Evolutionary conservation across 225 moss, liverwort and hornwort species (phyloP).

Genomic region (Straminergon stramineum): DNA sequence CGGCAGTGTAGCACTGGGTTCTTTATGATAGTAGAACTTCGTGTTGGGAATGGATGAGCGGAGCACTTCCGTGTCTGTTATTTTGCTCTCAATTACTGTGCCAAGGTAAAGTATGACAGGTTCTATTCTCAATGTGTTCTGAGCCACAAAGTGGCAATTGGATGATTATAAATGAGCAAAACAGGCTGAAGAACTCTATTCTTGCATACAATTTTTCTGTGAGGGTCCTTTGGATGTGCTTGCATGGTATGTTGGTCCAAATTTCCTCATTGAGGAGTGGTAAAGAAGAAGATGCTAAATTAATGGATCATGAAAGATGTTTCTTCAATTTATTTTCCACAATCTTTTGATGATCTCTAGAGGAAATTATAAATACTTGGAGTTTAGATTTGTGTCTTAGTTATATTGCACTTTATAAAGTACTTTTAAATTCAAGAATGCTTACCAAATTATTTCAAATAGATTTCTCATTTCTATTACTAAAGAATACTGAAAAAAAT

Average conservation of each 20-base stretch:
- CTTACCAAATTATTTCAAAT: too few relatives aligned
- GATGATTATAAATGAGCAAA: too few relatives aligned
- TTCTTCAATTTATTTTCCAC: not conserved
- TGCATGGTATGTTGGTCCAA: too few relatives aligned
- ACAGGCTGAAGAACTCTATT: not conserved
- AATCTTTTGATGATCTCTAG: too few relatives aligned
- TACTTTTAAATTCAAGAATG: not conserved
- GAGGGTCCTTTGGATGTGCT: not conserved
- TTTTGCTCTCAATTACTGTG: not conserved
- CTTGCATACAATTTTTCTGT: too few relatives aligned
- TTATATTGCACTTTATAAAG: not conserved
- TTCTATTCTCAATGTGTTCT: not conserved
- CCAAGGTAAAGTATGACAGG: not conserved
- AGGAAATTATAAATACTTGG: not conserved
- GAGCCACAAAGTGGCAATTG: too few relatives aligned
- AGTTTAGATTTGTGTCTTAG: not conserved
- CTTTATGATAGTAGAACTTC: not conserved
- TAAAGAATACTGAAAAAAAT: not conserved
- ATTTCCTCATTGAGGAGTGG: too few relatives aligned
- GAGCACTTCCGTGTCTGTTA: not conserved
- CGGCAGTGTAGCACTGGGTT: too few relatives aligned
- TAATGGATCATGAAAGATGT: not conserved
- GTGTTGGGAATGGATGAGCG: not conserved
- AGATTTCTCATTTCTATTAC: not conserved
- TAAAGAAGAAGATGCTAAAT: not conserved